Percentiles rank a stretch among this genome's conserved stretches.
phyloP scores from a whole-genome alignment of 805 yeast genomes.

The Suhomyces kilbournensis region DNA sequence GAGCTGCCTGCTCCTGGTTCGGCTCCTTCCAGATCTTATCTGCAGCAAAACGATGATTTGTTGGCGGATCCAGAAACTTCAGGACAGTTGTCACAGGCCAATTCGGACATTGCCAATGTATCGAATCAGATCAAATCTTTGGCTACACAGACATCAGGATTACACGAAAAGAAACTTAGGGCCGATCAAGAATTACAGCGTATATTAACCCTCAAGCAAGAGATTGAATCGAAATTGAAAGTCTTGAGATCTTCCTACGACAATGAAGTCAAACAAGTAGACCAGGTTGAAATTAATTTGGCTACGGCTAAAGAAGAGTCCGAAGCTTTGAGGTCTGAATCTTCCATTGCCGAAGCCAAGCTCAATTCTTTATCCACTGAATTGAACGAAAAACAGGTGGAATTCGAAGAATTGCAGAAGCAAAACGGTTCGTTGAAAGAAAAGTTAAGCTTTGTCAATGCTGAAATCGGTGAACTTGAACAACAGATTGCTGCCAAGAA shows the following conservation, averaged over 20 bases:
- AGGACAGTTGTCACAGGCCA: conserved; percentile 69
- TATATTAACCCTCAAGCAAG: conserved; percentile 62
- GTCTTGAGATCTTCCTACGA: conserved; percentile 70
- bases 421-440: conserved; percentile 66
- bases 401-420: conserved; percentile 65
- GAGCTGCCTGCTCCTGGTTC: not conserved
- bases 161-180: conserved; percentile 65
- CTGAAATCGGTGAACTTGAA: conserved; percentile 60
- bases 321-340: conserved; percentile 66
- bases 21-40: not conserved
- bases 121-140: conserved; percentile 82
- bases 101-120: conserved; percentile 81
- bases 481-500: conserved; percentile 51
- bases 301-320: conserved; percentile 61
- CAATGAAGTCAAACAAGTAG: conserved; percentile 71
- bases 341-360: conserved; percentile 75
- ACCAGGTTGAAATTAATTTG: conserved; percentile 64
- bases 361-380: conserved; percentile 67
- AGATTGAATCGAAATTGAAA: conserved; percentile 68
- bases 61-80: conserved; percentile 61
- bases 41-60: conserved; percentile 42
- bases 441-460: conserved; percentile 61
- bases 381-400: conserved; percentile 56
- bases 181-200: conserved; percentile 77
- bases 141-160: conserved; percentile 66